Percentiles rank a stretch among this genome's conserved stretches.
These are phyloP conservation scores for Aureobasidium sp. DNA, from an alignment of 2,329 filamentous ascomycete species.

Conservation along the genomic window DNA sequence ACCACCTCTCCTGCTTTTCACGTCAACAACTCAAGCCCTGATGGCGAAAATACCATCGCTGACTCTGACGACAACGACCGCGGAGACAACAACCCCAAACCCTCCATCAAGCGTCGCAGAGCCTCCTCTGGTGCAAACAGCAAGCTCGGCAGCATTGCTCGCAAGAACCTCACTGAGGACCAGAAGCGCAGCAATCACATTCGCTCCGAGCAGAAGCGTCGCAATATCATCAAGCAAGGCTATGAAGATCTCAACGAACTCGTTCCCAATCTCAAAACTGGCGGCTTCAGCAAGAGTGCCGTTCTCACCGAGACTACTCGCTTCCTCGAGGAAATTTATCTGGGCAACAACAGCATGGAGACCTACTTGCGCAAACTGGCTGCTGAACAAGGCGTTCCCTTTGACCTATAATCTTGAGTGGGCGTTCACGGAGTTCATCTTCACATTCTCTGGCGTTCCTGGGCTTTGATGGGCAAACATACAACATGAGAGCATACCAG, in stretches of 20 bases:
- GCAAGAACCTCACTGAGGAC: slow-evolving; percentile 61
- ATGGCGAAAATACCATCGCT: background rate
- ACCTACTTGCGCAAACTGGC: background rate
- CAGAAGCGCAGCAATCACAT: slow-evolving; percentile 86
- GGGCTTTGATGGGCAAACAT: background rate
- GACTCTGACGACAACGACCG: slow-evolving; percentile 1
- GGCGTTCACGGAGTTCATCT: slow-evolving; percentile 2
- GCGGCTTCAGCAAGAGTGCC: slow-evolving; percentile 76
- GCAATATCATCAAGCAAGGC: slow-evolving; percentile 72
- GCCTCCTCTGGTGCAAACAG: slow-evolving; percentile 4
- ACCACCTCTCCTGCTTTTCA: slow-evolving; percentile 1
- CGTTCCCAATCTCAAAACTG: slow-evolving; percentile 66
- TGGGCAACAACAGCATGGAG: slow-evolving; percentile 49
- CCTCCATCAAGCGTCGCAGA: slow-evolving; percentile 7
- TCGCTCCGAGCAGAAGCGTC: slow-evolving; percentile 76
- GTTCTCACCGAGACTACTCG: slow-evolving; percentile 69
- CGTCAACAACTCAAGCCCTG: slow-evolving; percentile 10
- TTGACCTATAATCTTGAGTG: slow-evolving; percentile 5
- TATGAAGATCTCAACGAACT: slow-evolving; percentile 73
- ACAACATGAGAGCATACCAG: background rate
- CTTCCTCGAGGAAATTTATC: slow-evolving; percentile 67
- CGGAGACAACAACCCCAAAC: background rate
- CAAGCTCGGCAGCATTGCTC: slow-evolving; percentile 8
- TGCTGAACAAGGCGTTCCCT: background rate
- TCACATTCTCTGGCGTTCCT: background rate